These are phyloP conservation scores for Oryza punctata DNA, from an alignment of 176 grass and related monocot genomes.

Conservation along the genomic window DNA sequence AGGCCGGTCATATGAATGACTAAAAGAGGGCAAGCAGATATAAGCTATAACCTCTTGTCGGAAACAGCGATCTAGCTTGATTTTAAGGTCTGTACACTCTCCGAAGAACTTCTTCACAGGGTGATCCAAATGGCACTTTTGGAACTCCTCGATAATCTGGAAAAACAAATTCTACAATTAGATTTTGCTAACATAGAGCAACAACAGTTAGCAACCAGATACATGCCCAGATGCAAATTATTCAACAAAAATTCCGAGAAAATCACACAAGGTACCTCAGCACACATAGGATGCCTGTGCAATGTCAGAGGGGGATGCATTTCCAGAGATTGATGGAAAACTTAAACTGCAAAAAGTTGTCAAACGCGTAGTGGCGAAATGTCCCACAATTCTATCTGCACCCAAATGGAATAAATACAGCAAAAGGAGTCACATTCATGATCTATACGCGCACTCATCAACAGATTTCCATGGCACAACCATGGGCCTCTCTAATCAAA, in stretches of 20 bases:
- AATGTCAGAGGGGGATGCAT: constrained; percentile 58
- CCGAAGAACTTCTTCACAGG: constrained; percentile 72
- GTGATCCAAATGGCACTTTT: constrained; percentile 76
- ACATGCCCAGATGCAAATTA: constrained; percentile 1
- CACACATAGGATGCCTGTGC: constrained; percentile 56
- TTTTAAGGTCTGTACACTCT: constrained; percentile 76
- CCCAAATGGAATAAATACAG: background rate
- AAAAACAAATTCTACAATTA: background rate
- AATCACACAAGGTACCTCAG: constrained; percentile 36
- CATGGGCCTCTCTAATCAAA: background rate
- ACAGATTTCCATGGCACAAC: background rate
- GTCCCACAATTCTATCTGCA: background rate
- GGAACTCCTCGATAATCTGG: constrained; percentile 82
- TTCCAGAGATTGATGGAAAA: constrained; percentile 21
- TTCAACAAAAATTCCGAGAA: background rate
- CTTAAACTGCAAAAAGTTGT: background rate
- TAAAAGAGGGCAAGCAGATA: background rate
- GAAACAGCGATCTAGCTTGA: constrained; percentile 79
- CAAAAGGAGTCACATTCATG: background rate
- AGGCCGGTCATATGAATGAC: background rate
- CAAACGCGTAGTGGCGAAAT: background rate
- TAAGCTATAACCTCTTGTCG: constrained; percentile 50
- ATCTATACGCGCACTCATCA: background rate
- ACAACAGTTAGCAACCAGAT: background rate
- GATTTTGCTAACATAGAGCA: background rate